Conservation (phyloP, 176 grass and related monocot genomes). For the Lolium rigidum region DNA sequence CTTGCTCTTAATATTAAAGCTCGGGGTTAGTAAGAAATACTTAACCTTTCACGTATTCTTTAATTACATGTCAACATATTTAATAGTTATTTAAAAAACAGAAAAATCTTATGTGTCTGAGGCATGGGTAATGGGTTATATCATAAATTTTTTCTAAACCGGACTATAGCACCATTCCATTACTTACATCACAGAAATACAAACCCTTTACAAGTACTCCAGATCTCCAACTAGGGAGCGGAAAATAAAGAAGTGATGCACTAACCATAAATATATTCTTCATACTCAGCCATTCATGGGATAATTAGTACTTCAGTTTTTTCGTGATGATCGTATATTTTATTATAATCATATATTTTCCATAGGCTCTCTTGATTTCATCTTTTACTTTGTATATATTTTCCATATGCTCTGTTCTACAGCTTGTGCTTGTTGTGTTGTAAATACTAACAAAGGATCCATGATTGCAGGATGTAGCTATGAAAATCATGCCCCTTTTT, state of each 20-base stretch:
- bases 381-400: not conserved
- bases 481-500: constrained; percentile 60
- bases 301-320: not conserved
- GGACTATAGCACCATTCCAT: not conserved
- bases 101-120: not conserved
- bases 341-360: too few species aligned
- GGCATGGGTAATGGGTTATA: not conserved
- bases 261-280: not conserved
- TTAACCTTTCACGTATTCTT: not conserved
- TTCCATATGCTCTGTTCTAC: not conserved
- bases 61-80: not conserved
- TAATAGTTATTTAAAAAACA: not conserved
- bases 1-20: too few species aligned
- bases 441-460: constrained; percentile 38
- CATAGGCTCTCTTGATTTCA: not conserved
- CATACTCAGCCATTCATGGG: not conserved
- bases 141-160: not conserved
- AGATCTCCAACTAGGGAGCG: not conserved
- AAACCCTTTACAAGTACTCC: not conserved
- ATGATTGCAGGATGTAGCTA: constrained; percentile 64
- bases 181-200: not conserved
- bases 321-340: not conserved
- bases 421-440: not conserved
- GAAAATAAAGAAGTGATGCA: not conserved
- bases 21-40: not conserved